Evolutionary conservation across 148 eudicot species (phyloP).

Genomic region (Heliamphora exappendiculata): DNA sequence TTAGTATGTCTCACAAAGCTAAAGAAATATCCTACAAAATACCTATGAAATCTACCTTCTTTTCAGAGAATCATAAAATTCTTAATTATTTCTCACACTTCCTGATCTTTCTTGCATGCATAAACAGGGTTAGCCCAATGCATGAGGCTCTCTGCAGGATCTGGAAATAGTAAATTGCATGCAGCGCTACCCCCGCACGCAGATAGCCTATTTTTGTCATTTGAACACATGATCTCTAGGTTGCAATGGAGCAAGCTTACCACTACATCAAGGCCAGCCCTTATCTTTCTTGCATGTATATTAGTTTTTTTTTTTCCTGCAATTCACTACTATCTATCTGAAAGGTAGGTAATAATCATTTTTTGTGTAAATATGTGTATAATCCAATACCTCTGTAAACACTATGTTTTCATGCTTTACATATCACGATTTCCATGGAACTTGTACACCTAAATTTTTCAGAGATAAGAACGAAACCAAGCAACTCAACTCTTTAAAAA

Average conservation of each 20-base stretch:
- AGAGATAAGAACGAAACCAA: background rate
- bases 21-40: background rate
- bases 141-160: no score
- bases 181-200: no score
- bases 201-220: no score
- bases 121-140: no score
- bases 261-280: no score
- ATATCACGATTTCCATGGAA: background rate
- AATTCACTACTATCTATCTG: background rate
- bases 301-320: background rate
- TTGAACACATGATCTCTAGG: no score
- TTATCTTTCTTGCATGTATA: background rate
- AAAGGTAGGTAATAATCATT: background rate
- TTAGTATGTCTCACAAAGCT: background rate
- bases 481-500: background rate
- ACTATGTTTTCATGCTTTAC: background rate
- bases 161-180: no score
- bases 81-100: background rate
- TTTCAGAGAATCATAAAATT: background rate
- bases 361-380: background rate
- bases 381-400: background rate
- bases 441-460: background rate
- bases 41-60: background rate
- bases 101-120: background rate
- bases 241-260: no score